Base-by-base conservation (phyloP, 192 early-diverging fungal genomes). In the Anaeromyces robustus region DNA sequence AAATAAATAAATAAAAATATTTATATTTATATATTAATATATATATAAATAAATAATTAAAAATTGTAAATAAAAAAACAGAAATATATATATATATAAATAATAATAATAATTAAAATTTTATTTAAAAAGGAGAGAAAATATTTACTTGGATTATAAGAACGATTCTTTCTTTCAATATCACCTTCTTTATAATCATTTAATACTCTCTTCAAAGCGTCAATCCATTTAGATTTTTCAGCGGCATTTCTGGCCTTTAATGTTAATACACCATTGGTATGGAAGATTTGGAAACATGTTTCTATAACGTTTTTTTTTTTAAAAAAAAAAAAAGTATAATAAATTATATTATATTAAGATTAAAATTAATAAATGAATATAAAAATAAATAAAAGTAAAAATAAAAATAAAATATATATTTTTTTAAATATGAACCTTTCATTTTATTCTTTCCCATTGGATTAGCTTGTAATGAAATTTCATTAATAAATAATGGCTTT, bases 191-290 rank as follows among this genome's bases (percentile, higher is more conserved):
- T 68, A 9, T 68, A 68, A 28, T 68, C 52, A 68, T 68, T 68
- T 9, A 68, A 68, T 68, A 68, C 52, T 68, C 52, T 68, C 6
- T 68, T 68, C 28, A 68, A 68, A 3, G 52, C 52, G n/a, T 68
- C 52, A 68, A 93, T 83, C 92, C 92, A 93, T 79, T 88, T 87
- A 77, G 85, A 79, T 81, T 93, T 93, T 78, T 87, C 87, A 29
- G 87, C 85, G 0, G 82, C 81, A 12, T 85, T 86, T 6, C 89
- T 80, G 5, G 90, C 86, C 31, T 88, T 87, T 29, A 93, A 78
- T 12, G 88, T 88, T 22, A 93, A 85, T 1, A 90, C 84, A 32
- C 87, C 83, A 77, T 86, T 83, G 26, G 84, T 84, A 31, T 89
- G 87, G 28, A 89, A 85, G 32, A 93, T 85, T 83, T 93, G 92